These are phyloP conservation scores for Penicillium occitanis DNA, from an alignment of 2,329 filamentous ascomycete species.

Conservation along the genomic window DNA sequence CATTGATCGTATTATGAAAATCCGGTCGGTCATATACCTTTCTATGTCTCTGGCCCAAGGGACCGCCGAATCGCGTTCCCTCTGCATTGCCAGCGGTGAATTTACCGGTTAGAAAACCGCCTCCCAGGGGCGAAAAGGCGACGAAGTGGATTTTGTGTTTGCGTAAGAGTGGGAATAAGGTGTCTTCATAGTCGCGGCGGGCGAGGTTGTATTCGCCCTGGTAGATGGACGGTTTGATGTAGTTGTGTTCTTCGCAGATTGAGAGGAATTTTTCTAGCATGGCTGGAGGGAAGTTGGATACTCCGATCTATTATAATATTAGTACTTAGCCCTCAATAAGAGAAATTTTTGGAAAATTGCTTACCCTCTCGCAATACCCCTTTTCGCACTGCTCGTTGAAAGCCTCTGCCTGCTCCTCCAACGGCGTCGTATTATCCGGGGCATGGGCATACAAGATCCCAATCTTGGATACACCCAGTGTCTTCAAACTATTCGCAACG, in stretches of 20 bases:
- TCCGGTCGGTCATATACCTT: background rate
- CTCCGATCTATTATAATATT: constrained; percentile 33
- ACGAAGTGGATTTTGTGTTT: constrained; percentile 33
- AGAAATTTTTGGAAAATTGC: too few species aligned
- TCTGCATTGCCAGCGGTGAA: constrained; percentile 28
- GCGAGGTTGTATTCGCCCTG: constrained; percentile 44
- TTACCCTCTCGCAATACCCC: constrained; percentile 18
- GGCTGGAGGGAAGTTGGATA: constrained; percentile 38
- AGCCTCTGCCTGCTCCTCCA: constrained; percentile 38
- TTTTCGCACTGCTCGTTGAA: constrained; percentile 30
- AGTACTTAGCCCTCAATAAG: background rate
- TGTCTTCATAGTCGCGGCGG: constrained; percentile 37
- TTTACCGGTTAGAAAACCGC: constrained; percentile 40
- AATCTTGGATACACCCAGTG: constrained; percentile 5
- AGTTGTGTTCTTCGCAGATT: constrained; percentile 36
- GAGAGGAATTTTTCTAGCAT: constrained; percentile 34
- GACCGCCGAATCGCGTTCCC: constrained; percentile 32
- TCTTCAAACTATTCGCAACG: constrained; percentile 29
- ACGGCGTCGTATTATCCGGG: constrained; percentile 35
- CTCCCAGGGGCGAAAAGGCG: constrained; percentile 31
- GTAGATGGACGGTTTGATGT: constrained; percentile 42
- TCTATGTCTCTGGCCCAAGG: background rate
- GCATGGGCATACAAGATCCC: constrained; percentile 37
- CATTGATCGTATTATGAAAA: constrained; percentile 1
- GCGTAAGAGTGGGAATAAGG: constrained; percentile 39